Base-by-base conservation (phyloP, 2,329 filamentous ascomycete species). In the Pseudocercospora crystallina region DNA sequence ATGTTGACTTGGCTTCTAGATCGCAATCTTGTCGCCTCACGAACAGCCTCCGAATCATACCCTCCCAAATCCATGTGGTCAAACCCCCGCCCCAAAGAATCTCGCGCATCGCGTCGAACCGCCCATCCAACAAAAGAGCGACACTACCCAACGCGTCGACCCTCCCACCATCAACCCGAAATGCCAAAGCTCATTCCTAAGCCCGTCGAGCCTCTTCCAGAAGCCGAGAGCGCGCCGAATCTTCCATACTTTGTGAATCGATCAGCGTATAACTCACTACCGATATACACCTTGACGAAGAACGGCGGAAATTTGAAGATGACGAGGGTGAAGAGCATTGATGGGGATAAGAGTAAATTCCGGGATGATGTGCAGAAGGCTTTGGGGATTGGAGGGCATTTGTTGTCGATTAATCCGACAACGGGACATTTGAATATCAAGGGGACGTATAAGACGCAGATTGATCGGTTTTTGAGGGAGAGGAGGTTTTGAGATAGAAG, bases 381-480 rank as follows among this genome's bases (percentile, higher is more conserved):
- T 11, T 73, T 83, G 5, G 74, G 20, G 20, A 26, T 26, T 26
- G 20, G 20, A 4, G 20, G 4, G 20, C 20, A 26, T 4, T 26
- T 26, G 20, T 26, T 85, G 36, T 73, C 69, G 56, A 74, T 85
- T 39, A 84, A 84, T 65, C 66, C 69, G 32, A 73, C 85, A 43
- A 95, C 87, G 38, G 79, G 80, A 43, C 86, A 96, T 63, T 80
- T 97, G 45, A 75, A 86, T 56, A 76, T 95, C 57, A 89, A 85
- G 59, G 70, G 70, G 14, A 61, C 65, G 43, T 59, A 60, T 30
- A 68, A 65, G 59, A 30, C 39, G 17, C 51, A 61, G 53, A 65
- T 71, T n/a, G 61, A 66, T 46, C 56, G 62, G 44, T 72, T 66
- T 48, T 44, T 72, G 49, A 56, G 64, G 60, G 60, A 65, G 49